Evolutionary conservation across 108 stramenopile species (phyloP).

Genomic region (Fistulifera pelliculosa): DNA sequence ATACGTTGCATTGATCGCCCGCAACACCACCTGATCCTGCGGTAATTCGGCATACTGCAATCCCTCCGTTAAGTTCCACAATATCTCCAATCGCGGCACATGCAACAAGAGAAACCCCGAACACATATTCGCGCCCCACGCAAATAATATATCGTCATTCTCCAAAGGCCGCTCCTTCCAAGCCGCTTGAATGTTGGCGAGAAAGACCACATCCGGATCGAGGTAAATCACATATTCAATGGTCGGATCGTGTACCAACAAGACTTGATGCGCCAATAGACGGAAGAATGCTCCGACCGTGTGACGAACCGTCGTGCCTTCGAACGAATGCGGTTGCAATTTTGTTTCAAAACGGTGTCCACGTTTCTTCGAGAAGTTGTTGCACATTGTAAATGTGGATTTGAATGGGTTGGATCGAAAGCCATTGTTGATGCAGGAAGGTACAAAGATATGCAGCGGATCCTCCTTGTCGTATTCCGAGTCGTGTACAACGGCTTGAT

Average conservation of each 20-base stretch:
- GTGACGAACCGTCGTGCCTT: not conserved
- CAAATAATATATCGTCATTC: not conserved
- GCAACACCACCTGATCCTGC: constrained; percentile 14
- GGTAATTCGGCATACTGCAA: not conserved
- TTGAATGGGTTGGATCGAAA: constrained; percentile 4
- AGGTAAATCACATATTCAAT: constrained; percentile 11
- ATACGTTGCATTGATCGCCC: constrained; percentile 4
- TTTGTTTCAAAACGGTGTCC: not conserved
- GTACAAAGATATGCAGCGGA: too few species aligned
- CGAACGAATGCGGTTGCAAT: not conserved
- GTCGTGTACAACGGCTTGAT: not conserved
- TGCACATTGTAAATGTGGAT: constrained; percentile 15
- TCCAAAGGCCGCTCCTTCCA: not conserved
- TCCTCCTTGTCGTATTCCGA: not conserved
- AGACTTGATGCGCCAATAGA: constrained; percentile 11
- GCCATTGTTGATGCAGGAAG: not conserved
- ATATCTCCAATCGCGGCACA: not conserved
- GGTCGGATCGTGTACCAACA: not conserved
- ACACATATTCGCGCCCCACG: constrained; percentile 11
- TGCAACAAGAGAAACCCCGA: constrained; percentile 14
- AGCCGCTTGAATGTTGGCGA: constrained; percentile 12
- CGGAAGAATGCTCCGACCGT: constrained; percentile 17
- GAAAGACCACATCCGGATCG: constrained; percentile 16
- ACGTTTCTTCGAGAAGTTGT: not conserved
- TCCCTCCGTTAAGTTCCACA: constrained; percentile 1